phyloP scores from a whole-genome alignment of 768 basidiomycete species.

The Polyporus arcularius region DNA sequence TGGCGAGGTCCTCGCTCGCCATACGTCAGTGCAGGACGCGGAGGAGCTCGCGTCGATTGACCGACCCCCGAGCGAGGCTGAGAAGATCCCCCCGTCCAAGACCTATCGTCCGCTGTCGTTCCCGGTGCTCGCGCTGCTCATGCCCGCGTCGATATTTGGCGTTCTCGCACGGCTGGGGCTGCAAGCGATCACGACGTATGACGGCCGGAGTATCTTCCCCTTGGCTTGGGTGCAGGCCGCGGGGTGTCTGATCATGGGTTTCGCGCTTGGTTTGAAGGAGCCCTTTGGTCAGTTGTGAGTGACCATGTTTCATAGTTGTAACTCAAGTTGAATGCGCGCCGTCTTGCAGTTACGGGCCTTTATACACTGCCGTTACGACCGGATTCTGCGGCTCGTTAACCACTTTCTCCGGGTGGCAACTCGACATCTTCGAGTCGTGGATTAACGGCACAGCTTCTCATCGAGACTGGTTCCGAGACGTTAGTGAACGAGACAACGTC shows the following conservation, averaged over 20 bases:
- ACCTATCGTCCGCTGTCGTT: constrained; percentile 56
- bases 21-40: constrained; percentile 34
- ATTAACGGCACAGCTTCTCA: constrained; percentile 58
- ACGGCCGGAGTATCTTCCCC: constrained; percentile 75
- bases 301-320: neutral
- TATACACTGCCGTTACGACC: constrained; percentile 88
- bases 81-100: constrained; percentile 36
- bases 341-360: constrained; percentile 70
- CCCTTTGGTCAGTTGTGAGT: constrained; percentile 76
- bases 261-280: constrained; percentile 67
- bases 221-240: constrained; percentile 83
- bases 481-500: constrained; percentile 38
- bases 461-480: constrained; percentile 71
- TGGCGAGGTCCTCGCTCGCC: constrained; percentile 37
- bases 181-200: constrained; percentile 69
- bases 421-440: constrained; percentile 86
- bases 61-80: constrained; percentile 38
- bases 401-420: constrained; percentile 95
- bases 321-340: neutral
- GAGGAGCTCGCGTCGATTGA: constrained; percentile 45
- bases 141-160: constrained; percentile 86
- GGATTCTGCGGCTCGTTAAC: constrained; percentile 97
- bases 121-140: constrained; percentile 68
- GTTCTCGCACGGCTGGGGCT: constrained; percentile 81
- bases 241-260: constrained; percentile 93